Base-by-base conservation (phyloP, 2,329 filamentous ascomycete genomes). In the Apiospora marii region DNA sequence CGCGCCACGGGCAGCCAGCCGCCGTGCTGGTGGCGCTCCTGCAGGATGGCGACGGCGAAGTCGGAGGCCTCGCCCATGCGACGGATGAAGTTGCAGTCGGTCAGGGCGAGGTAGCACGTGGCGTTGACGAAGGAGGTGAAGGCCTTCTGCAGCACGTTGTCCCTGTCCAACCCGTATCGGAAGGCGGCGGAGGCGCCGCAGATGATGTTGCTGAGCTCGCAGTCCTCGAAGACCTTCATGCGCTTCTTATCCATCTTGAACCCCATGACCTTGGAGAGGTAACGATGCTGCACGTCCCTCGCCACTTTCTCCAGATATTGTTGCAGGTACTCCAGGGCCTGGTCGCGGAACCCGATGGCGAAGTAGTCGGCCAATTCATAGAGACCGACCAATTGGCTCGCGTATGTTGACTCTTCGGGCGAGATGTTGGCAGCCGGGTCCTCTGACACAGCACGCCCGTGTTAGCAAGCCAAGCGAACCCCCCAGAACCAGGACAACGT, bases 21-120 rank as follows among this genome's bases (percentile, higher is more conserved):
- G 10, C 67, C 67, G 27, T 48, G 67, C n/a, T 13, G 34, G n/a
- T 27, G 44, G 34, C 67, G 30, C 30, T 44, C 44, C 41, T 69
- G 67, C 30, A 69, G 44, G 67, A 69, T 69, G 67, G 67, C 41
- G 4, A 69, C 67, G 22, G 41, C 67, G 67, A 69, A 69, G 30
- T 48, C 22, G 14, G 67, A 10, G 14, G 27, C 41, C 27, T 69
- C 41, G 19, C 30, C n/a, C 6, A 69, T 10, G 41, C 67, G 67
- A 3, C 67, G 67, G 67, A 69, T 69, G 67, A 69, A 69, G n/a
- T 43, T 13, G 37, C 41, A 8, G 41, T 48, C 67, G 19, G 41
- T n/a, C 19, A 69, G 41, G 14, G 27, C 37, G 19, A 69, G 27
- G 41, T 48, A 69, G 67, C 67, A 69, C 7, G 67, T 46, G 43